Percentiles rank a stretch among this genome's conserved stretches.
Conservation (phyloP, 768 basidiomycete species). For the Boletus barrowsii region DNA sequence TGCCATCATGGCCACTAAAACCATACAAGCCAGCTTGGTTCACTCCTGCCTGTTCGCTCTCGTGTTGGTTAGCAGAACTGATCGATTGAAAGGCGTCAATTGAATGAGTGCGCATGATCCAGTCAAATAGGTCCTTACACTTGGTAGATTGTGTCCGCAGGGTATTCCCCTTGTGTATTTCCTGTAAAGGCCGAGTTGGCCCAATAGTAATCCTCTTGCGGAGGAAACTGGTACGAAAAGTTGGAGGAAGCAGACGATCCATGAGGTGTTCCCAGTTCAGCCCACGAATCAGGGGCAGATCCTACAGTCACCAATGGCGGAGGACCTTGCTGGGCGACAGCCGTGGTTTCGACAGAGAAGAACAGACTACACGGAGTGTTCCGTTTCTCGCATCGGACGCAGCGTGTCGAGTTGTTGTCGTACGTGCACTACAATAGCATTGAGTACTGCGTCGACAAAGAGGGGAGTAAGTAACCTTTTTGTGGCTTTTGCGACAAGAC, state of each 20-base stretch:
- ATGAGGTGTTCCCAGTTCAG: slow-evolving; percentile 1
- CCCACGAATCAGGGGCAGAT: slow-evolving; percentile 5
- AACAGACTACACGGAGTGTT: slow-evolving; percentile 17
- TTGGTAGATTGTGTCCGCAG: slow-evolving; percentile 3
- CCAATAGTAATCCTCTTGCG: slow-evolving; percentile 1
- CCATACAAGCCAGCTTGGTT: slow-evolving; percentile 5
- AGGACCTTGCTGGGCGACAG: slow-evolving; percentile 5
- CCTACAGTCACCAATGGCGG: neutral
- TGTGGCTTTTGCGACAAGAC: slow-evolving; percentile 24
- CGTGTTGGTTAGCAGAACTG: slow-evolving; percentile 7
- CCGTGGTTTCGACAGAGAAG: neutral
- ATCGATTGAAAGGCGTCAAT: neutral
- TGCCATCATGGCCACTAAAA: slow-evolving; percentile 8
- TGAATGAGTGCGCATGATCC: neutral
- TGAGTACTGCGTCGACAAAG: neutral
- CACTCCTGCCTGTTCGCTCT: slow-evolving; percentile 10
- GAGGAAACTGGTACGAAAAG: neutral
- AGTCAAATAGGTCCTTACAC: slow-evolving; percentile 5
- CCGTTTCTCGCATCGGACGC: slow-evolving; percentile 17
- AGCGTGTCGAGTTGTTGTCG: slow-evolving; percentile 9
- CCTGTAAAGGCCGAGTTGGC: neutral
- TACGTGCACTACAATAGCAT: slow-evolving; percentile 15
- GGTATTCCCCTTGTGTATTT: slow-evolving; percentile 2
- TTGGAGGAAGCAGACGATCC: neutral
- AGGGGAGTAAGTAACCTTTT: slow-evolving; percentile 13